phyloP scores from a whole-genome alignment of 2,329 filamentous ascomycete genomes.

The Lachnellula subtilissima region DNA sequence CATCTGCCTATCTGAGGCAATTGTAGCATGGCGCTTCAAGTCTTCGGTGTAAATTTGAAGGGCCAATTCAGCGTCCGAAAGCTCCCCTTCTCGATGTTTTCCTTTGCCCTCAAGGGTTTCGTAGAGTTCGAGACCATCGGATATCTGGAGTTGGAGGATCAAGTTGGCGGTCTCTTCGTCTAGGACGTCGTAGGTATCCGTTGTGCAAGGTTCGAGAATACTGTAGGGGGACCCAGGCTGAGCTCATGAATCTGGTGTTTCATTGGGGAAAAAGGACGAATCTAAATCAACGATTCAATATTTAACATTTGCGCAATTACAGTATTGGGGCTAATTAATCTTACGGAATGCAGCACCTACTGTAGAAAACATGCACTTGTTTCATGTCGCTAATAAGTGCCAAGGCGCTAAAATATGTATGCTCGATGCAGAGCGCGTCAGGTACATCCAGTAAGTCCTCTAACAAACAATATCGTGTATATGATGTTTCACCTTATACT shows the following conservation, averaged over 20 bases:
- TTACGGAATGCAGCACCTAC: too few relatives aligned
- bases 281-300: too few relatives aligned
- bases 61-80: conserved; percentile 15
- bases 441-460: too few relatives aligned
- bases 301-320: too few relatives aligned
- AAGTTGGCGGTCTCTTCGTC: conserved; percentile 18
- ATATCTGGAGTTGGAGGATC: conserved; percentile 23
- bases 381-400: too few relatives aligned
- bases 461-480: too few relatives aligned
- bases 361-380: too few relatives aligned
- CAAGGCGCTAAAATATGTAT: too few relatives aligned
- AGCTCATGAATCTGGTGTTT: neutral
- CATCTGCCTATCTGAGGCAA: conserved; percentile 17
- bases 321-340: too few relatives aligned
- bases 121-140: conserved; percentile 13
- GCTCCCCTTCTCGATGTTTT: conserved; percentile 5
- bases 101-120: conserved; percentile 7
- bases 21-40: conserved; percentile 4
- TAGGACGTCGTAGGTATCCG: conserved; percentile 2
- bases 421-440: too few relatives aligned
- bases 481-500: too few relatives aligned
- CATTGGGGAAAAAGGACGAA: neutral
- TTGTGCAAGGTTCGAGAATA: neutral
- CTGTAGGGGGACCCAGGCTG: too few relatives aligned
- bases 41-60: conserved; percentile 13